Base-by-base conservation (phyloP, 192 early-diverging fungal species). In the Coemansia sp. region DNA sequence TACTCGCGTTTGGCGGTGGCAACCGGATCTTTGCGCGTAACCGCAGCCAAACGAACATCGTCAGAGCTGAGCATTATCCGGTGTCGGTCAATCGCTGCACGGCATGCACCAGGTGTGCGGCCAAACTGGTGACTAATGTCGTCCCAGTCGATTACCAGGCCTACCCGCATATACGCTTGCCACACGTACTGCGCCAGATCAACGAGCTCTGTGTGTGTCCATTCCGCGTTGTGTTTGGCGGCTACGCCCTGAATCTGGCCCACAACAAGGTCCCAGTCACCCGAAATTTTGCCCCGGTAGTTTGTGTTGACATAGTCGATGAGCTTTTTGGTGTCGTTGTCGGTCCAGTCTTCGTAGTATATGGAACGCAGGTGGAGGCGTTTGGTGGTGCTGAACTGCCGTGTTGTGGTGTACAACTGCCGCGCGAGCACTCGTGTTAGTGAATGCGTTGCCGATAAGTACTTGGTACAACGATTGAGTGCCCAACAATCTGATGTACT, bases 261-360 rank as follows among this genome's bases (percentile, higher is more conserved):
- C 14, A 45, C 16, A 7, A n/a, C 41, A 1, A n/a, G 11, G 51
- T 52, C 51, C 51, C 51, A 52, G 51, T 52, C 23, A 11, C 51
- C 51, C 3, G 51, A 52, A 6, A 52, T 22, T 52, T 52, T 52
- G 51, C 51, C 51, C 10, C 51, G 19, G 17, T 52, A 52, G 11
- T 52, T 52, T 17, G 17, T 52, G 16, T 52, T 17, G 10, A 52
- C 23, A 17, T 52, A 52, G 16, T 52, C 17, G 1, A 52, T 17
- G 10, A 52, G 51, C 22, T 17, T 21, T 17, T 7, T 21, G 11
- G 51, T 26, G 10, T 52, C 23, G 9, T 3, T 4, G 10, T 4
- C 51, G 10, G 51, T 52, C 51, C 51, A 52, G 19, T 14, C 12
- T 5, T 21, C 21, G 12, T 16, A 35, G 31, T 35, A 35, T 35